Evolutionary conservation across 2,329 filamentous ascomycete species (phyloP), one percentile per base, ranked within the genome.

Genomic region (Diaporthe humulicola): DNA sequence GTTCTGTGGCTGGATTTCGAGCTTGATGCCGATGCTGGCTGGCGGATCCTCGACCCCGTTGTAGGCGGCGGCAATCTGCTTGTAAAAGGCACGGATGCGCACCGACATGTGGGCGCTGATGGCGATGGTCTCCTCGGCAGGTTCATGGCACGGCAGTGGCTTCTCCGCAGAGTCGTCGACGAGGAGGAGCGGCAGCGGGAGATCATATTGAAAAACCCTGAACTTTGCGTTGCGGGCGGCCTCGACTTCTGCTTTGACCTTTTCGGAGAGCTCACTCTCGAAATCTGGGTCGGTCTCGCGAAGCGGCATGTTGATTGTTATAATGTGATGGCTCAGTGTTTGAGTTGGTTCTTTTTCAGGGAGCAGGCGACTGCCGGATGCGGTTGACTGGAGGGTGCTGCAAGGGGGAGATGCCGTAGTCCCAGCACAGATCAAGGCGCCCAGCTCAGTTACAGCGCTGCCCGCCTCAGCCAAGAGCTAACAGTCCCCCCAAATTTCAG

Each of bases 121-220:
- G 36, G 57, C 36, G 22, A 28, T 17, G 14, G 57, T 28, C 36
- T 60, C 57, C 57, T 40, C 36, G 14, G 57, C 36, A 28, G 36
- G 22, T 60, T 60, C 36, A 17, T 60, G 57, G 57, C 57, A 58
- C 33, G 33, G 19, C 33, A 58, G 56, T 58, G 56, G 56, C 33
- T 58, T 38, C 33, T 58, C 33, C 22, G 56, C 33, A 38, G 56
- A 36, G 33, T 38, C 19, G 22, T 58, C 33, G 33, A 58, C 4
- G 30, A 58, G 56, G 19, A 58, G 56, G 56, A 58, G 56, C 33
- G 33, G 56, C 33, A 58, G 56, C 54, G 28, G 56, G 33, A 58
- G 56, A 58, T 58, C 19, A 38, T 58, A 58, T 38, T 36, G 0
- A 9, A 10, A 58, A 25, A 38, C 33, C 19, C 8, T 22, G 33